Percentiles rank a stretch among this genome's conserved stretches.
These are phyloP conservation scores for Misopates orontium DNA, from an alignment of 257 asterid genomes.

Conservation along the genomic window DNA sequence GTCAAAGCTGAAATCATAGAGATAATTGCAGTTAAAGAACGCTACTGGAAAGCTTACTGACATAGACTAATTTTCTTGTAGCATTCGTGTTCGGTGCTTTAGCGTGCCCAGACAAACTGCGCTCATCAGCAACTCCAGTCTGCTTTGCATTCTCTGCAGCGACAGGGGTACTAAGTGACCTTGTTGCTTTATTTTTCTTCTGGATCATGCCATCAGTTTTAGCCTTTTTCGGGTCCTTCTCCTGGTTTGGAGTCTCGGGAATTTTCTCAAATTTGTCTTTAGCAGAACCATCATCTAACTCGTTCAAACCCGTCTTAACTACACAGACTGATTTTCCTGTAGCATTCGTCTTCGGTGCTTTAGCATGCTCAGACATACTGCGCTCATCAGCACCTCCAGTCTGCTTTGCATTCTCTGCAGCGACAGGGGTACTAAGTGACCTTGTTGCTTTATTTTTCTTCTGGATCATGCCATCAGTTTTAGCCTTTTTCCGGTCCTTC, in stretches of 20 bases:
- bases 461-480: constrained; percentile 24
- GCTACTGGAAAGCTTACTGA: constrained; percentile 37
- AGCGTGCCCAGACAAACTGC: constrained; percentile 20
- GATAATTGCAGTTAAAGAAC: constrained; percentile 8
- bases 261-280: constrained; percentile 18
- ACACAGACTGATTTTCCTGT: no score
- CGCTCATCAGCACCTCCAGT: constrained; percentile 22
- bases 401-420: constrained; percentile 28
- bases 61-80: constrained; percentile 40
- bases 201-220: constrained; percentile 25
- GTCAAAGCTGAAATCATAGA: neutral
- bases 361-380: constrained; percentile 27
- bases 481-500: constrained; percentile 20
- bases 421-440: constrained; percentile 25
- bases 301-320: constrained; percentile 14
- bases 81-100: constrained; percentile 25
- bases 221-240: constrained; percentile 20
- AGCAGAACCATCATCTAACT: constrained; percentile 20
- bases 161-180: constrained; percentile 25
- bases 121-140: constrained; percentile 22
- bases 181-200: constrained; percentile 24
- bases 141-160: constrained; percentile 29
- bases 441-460: constrained; percentile 23
- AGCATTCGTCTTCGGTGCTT: constrained; percentile 16
- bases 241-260: constrained; percentile 26